phyloP scores from a whole-genome alignment of 768 basidiomycete genomes.

The Mycena olivaceomarginata region DNA sequence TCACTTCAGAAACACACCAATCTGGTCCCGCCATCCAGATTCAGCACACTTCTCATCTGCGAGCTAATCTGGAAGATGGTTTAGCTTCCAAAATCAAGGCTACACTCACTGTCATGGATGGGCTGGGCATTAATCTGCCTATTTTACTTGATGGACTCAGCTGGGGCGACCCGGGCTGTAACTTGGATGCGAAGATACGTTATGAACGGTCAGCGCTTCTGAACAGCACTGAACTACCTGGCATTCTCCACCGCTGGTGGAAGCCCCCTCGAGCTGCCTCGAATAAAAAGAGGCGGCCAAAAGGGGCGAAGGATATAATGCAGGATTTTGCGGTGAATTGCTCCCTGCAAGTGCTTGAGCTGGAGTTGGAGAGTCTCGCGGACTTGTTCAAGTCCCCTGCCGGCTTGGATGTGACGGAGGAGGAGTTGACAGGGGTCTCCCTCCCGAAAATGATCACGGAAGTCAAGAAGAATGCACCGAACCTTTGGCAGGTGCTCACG shows the following conservation, averaged over 20 bases:
- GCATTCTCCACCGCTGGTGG: neutral
- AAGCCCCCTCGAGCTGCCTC: neutral
- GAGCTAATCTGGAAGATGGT: neutral
- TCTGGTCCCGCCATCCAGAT: no score
- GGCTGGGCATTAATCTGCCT: neutral
- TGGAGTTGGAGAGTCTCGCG: conserved; percentile 1
- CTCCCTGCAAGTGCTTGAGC: neutral
- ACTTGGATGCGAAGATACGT: neutral
- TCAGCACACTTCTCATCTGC: neutral
- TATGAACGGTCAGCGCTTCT: neutral
- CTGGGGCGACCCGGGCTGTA: neutral
- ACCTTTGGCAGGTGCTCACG: no score
- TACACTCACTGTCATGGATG: neutral
- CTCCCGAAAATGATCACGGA: neutral
- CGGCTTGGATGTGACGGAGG: conserved; percentile 18
- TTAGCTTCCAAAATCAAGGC: neutral
- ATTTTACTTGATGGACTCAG: conserved; percentile 1
- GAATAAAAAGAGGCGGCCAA: neutral
- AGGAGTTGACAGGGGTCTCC: neutral
- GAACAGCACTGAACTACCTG: neutral
- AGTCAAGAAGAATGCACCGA: neutral
- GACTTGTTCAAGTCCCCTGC: conserved; percentile 16
- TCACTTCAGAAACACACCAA: neutral
- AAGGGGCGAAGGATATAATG: neutral
- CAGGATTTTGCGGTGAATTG: neutral